Conservation (phyloP, 2,329 filamentous ascomycete genomes). For the Monosporascus sp. region DNA sequence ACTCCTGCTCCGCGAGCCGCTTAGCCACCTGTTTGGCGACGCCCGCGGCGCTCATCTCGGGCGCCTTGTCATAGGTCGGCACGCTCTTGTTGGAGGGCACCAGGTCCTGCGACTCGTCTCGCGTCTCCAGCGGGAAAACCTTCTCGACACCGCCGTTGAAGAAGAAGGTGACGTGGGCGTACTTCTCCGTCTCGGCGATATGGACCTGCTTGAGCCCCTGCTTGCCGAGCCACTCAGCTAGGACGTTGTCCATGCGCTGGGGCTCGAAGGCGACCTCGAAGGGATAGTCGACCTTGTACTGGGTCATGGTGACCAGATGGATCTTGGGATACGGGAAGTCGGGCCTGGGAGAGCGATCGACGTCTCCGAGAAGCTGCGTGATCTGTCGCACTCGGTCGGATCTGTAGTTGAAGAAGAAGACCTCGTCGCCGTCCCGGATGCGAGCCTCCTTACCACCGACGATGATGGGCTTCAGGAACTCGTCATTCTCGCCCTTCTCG, state of each 20-base stretch:
- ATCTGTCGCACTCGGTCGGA: constrained; percentile 96
- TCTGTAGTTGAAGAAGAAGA: constrained; percentile 99
- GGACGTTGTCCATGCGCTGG: constrained; percentile 95
- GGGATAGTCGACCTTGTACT: constrained; percentile 92
- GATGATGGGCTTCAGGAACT: constrained; percentile 98
- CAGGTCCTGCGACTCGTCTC: constrained; percentile 72
- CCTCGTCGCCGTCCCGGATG: constrained; percentile 84
- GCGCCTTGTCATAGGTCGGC: constrained; percentile 88
- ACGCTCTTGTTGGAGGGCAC: constrained; percentile 88
- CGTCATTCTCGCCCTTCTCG: constrained; percentile 81
- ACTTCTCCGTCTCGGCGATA: constrained; percentile 98
- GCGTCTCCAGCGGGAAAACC: constrained; percentile 84
- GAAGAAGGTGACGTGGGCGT: constrained; percentile 99
- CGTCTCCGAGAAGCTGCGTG: constrained; percentile 85
- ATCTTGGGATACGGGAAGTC: constrained; percentile 94
- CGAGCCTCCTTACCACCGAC: constrained; percentile 80
- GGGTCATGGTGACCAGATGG: constrained; percentile 93
- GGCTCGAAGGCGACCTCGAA: constrained; percentile 91
- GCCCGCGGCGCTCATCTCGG: constrained; percentile 89
- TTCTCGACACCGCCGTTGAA: constrained; percentile 99
- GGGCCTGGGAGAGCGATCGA: constrained; percentile 83
- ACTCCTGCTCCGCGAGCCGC: constrained; percentile 77
- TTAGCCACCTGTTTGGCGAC: constrained; percentile 89
- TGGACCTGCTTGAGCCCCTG: constrained; percentile 89
- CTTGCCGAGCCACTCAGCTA: constrained; percentile 92